phyloP scores from a whole-genome alignment of 331 rosid genomes.

The Cydonia oblonga region DNA sequence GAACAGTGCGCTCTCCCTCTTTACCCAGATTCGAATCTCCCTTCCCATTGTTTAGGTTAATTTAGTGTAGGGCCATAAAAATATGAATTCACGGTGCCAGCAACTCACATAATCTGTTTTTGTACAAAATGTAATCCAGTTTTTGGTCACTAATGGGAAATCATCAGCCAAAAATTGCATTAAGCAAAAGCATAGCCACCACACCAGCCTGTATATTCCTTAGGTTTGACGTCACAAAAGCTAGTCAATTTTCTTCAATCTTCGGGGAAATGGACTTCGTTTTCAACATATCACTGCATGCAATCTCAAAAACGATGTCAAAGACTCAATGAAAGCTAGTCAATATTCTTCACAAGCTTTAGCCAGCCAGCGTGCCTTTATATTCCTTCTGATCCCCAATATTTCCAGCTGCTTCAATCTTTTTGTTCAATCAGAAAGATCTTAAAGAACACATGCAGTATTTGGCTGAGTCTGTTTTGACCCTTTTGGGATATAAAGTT shows the following conservation, averaged over 20 bases:
- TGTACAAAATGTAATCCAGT: neutral
- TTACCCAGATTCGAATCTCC: neutral
- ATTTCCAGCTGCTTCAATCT: neutral
- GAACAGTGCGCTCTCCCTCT: no score
- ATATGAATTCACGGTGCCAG: neutral
- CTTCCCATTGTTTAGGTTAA: neutral
- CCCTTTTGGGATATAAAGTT: neutral
- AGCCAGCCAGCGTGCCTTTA: neutral
- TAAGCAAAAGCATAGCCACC: neutral
- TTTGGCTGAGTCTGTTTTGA: neutral
- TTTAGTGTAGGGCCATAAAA: neutral
- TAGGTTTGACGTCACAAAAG: neutral
- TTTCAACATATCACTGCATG: neutral
- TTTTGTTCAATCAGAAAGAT: slow-evolving; percentile 1
- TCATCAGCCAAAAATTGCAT: neutral
- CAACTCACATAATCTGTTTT: neutral
- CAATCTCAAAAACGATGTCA: neutral
- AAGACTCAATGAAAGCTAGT: neutral
- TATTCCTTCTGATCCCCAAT: neutral
- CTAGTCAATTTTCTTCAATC: slow-evolving; percentile 5
- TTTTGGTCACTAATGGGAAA: neutral
- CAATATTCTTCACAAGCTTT: neutral
- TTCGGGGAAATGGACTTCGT: slow-evolving; percentile 11
- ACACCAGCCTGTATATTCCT: neutral
- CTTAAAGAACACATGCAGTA: neutral